phyloP scores from a whole-genome alignment of 192 early-diverging fungal genomes.

The Pilobolus umbonatus region DNA sequence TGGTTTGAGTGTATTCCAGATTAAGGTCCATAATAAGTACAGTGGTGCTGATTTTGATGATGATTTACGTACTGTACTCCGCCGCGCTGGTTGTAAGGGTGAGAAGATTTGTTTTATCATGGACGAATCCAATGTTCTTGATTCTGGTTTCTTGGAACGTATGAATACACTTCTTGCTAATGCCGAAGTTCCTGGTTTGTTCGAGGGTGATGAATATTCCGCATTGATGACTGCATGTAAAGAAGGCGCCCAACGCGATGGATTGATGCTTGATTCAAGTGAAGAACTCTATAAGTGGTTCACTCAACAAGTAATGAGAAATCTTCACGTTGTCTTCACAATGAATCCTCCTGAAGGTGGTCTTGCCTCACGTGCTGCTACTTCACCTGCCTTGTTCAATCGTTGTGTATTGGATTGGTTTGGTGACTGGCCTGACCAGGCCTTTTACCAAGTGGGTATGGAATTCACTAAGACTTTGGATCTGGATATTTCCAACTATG shows the following conservation, averaged over 20 bases:
- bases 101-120: conserved; percentile 98
- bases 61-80: conserved; percentile 85
- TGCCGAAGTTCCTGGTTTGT: conserved; percentile 97
- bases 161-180: conserved; percentile 99
- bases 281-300: conserved; percentile 99
- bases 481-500: conserved; percentile 69
- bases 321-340: conserved; percentile 98
- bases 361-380: conserved; percentile 88
- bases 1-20: conserved; percentile 91
- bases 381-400: conserved; percentile 99
- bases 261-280: conserved; percentile 84
- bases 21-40: conserved; percentile 98
- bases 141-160: conserved; percentile 96
- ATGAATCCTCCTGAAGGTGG: conserved; percentile 99
- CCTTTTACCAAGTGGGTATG: conserved; percentile 95
- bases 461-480: conserved; percentile 93
- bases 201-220: conserved; percentile 96
- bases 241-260: conserved; percentile 91
- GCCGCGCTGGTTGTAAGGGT: conserved; percentile 91
- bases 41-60: conserved; percentile 97
- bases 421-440: conserved; percentile 97
- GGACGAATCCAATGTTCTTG: conserved; percentile 97
- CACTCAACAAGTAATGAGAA: conserved; percentile 91
- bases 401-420: conserved; percentile 99
- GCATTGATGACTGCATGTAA: conserved; percentile 93